Evolutionary conservation across 805 yeast species (phyloP), one percentile per base, ranked within the genome.

Genomic region (Barnettozyma wickerhamii): DNA sequence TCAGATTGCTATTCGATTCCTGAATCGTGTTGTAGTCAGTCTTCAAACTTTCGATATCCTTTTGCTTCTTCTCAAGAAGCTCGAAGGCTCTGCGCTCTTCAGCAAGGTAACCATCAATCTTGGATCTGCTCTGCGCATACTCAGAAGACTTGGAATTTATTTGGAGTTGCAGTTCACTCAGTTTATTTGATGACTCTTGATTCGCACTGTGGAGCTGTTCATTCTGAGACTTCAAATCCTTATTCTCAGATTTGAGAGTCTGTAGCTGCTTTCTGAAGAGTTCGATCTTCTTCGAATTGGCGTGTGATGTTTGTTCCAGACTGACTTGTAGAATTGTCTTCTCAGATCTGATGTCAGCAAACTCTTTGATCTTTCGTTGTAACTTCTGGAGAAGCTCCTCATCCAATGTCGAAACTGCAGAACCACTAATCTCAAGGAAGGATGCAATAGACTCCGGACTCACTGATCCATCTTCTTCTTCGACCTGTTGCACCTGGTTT

Each of bases 241-340:
- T 49, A 10, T 60, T 49, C 12, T 59, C 53, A 2, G 42, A 30
- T n/a, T 58, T 43, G 3, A 58, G 40, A 4, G 47, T 44, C 4
- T 46, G 49, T 2, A 64, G 33, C 33, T 67, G 66, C 6, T 39
- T 45, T 24, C 60, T 63, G 34, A 69, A 45, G 0, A 53, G 27
- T 12, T 63, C 68, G 6, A 59, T 40, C 37, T 60, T 67, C 41
- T 60, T 64, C 7, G 50, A 42, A 1, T 57, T 51, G 1, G 66
- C 43, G 29, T 65, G 69, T 17, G 63, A 62, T 14, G 58, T 46
- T 39, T 69, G 74, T 40, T 72, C 75, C 14, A 64, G 53, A n/a
- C 62, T 60, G 10, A 71, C 61, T 41, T 64, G 66, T 21, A 66
- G 30, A 3, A 63, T 50, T 35, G 66, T 41, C 35, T 63, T 65